A percentile compares a stretch with the other conserved stretches of the same genome.
phyloP scores from a whole-genome alignment of 345 rosid genomes.

The Mallotus nudiflorus region DNA sequence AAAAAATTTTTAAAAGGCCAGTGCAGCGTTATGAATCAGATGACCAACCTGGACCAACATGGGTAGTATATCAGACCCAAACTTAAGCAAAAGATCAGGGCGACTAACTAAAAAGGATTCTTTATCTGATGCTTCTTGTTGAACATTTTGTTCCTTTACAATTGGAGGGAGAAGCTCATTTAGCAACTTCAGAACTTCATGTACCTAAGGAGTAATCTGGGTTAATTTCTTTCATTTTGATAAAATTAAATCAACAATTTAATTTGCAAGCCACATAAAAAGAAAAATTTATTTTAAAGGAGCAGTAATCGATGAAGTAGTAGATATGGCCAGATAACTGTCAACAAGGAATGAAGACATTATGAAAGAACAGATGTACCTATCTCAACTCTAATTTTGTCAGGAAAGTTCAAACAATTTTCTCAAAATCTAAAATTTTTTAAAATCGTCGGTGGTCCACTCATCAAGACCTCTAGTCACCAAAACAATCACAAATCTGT shows the following conservation, averaged over 20 bases:
- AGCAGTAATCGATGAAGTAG: not conserved
- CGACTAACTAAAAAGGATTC: constrained; percentile 57
- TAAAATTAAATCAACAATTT: not conserved
- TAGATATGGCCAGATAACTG: not conserved
- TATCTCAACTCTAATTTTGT: constrained; percentile 1
- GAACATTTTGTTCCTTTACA: constrained; percentile 38
- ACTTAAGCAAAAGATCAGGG: constrained; percentile 57
- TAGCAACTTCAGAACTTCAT: constrained; percentile 88
- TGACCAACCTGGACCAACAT: constrained; percentile 70
- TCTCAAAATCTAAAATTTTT: not conserved
- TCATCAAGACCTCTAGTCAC: not conserved
- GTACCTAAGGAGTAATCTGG: constrained; percentile 50
- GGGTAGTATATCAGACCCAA: constrained; percentile 71
- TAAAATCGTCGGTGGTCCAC: not conserved
- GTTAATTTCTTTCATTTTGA: not conserved
- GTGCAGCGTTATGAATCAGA: constrained; percentile 14
- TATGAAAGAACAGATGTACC: not conserved
- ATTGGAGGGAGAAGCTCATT: constrained; percentile 76
- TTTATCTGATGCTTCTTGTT: constrained; percentile 55
- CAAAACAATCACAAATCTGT: not conserved
- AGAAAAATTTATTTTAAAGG: not conserved
- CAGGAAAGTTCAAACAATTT: not conserved
- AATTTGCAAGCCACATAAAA: not conserved
- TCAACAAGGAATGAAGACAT: not conserved
- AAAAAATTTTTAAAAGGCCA: constrained; percentile 18